Percentiles rank a stretch among this genome's conserved stretches.
phyloP scores from a whole-genome alignment of 495 filamentous ascomycete species.

The Cercophora scortea region DNA sequence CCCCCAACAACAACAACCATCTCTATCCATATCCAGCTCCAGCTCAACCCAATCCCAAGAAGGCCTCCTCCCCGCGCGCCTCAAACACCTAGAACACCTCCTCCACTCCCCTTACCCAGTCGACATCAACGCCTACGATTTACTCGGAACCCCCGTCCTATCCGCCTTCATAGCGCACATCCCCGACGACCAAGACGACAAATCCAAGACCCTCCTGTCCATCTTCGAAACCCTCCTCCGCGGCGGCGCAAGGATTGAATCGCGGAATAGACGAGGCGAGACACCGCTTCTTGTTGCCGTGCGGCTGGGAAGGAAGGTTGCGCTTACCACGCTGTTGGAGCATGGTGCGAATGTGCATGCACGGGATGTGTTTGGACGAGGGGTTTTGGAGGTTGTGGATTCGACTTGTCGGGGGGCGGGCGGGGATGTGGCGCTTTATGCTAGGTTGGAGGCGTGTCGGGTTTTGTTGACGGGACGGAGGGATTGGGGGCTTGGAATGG shows the following conservation, averaged over 20 bases:
- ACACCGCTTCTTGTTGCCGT: slow-evolving; percentile 39
- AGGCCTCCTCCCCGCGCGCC: slow-evolving; percentile 12
- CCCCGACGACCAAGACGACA: slow-evolving; percentile 33
- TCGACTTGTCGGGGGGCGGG: slow-evolving; percentile 6
- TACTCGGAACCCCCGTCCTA: slow-evolving; percentile 31
- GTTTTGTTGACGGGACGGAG: slow-evolving; percentile 21
- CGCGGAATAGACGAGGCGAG: slow-evolving; percentile 37
- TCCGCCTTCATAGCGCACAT: slow-evolving; percentile 39
- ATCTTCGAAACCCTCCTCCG: slow-evolving; percentile 25
- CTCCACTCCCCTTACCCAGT: slow-evolving; percentile 21
- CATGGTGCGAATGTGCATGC: slow-evolving; percentile 34
- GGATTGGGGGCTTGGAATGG: slow-evolving; percentile 14
- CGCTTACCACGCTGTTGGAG: slow-evolving; percentile 33
- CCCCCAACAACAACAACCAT: neutral
- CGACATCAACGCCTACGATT: slow-evolving; percentile 38
- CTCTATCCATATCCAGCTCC: neutral
- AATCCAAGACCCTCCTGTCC: slow-evolving; percentile 21
- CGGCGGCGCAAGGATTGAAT: slow-evolving; percentile 26
- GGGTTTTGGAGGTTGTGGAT: slow-evolving; percentile 32
- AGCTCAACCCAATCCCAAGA: slow-evolving; percentile 2
- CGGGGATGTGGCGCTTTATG: slow-evolving; percentile 18
- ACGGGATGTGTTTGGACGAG: slow-evolving; percentile 28
- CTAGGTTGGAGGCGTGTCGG: slow-evolving; percentile 22
- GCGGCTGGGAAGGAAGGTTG: slow-evolving; percentile 33
- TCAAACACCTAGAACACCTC: slow-evolving; percentile 25